phyloP scores from a whole-genome alignment of 345 rosid species.

The Bruguiera parviflora region DNA sequence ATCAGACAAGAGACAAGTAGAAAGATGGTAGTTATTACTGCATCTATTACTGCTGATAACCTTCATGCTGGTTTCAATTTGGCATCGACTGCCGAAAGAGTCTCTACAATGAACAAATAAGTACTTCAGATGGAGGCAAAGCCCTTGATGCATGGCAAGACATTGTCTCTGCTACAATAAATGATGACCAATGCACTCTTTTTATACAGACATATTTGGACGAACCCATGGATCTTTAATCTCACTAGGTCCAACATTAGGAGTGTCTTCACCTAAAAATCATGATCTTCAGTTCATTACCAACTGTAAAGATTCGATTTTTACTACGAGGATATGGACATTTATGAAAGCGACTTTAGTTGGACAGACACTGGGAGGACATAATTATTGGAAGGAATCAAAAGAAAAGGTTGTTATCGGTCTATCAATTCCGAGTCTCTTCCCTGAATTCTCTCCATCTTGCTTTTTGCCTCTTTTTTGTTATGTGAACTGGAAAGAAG shows the following conservation, averaged over 20 bases:
- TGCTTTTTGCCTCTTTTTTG: conserved; percentile 37
- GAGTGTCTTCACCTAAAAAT: conserved; percentile 22
- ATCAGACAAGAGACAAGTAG: no score
- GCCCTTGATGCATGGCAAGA: conserved; percentile 15
- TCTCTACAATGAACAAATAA: not conserved
- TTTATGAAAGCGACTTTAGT: conserved; percentile 39
- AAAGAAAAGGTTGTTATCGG: conserved; percentile 35
- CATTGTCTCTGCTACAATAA: conserved; percentile 16
- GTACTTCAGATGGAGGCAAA: conserved; percentile 5
- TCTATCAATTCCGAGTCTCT: conserved; percentile 30
- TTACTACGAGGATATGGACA: conserved; percentile 28
- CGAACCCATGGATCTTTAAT: not conserved
- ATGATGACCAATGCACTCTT: conserved; percentile 8
- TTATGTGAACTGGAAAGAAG: conserved; percentile 51
- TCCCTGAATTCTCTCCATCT: conserved; percentile 40
- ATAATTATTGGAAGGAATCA: conserved; percentile 48
- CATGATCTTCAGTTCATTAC: conserved; percentile 35
- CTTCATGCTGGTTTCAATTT: conserved; percentile 20
- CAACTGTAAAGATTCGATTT: conserved; percentile 27
- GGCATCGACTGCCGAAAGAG: conserved; percentile 16
- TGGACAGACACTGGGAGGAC: conserved; percentile 30
- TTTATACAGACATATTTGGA: conserved; percentile 21
- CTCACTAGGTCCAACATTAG: conserved; percentile 13
- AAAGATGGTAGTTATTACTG: conserved; percentile 15
- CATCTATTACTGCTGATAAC: conserved; percentile 8